Conservation (phyloP, 768 basidiomycete genomes). For the Termitomyces titanicus region DNA sequence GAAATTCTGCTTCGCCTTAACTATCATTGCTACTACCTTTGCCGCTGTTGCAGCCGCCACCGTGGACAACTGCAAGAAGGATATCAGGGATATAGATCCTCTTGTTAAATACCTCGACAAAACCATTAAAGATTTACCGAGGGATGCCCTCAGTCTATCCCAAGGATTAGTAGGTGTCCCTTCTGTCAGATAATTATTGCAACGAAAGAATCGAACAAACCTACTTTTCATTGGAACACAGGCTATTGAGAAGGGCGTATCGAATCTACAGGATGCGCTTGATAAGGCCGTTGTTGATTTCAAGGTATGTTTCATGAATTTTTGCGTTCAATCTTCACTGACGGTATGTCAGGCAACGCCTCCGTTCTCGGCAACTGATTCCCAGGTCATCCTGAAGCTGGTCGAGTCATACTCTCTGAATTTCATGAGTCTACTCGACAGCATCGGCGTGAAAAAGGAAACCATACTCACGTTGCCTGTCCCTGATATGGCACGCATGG, state of each 20-base stretch:
- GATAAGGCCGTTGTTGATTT: conserved; percentile 24
- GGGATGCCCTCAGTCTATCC: conserved; percentile 17
- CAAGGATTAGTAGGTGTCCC: conserved; percentile 22
- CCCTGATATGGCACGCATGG: not conserved
- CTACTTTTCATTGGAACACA: conserved; percentile 6
- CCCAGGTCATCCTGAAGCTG: conserved; percentile 16
- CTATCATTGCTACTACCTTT: conserved; percentile 1
- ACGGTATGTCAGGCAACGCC: not conserved
- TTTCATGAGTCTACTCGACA: conserved; percentile 16
- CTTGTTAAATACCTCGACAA: conserved; percentile 3
- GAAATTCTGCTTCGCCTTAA: conserved; percentile 6
- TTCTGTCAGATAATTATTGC: not conserved
- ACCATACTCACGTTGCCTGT: conserved; percentile 19
- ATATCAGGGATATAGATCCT: not conserved
- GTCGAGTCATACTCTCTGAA: conserved; percentile 14
- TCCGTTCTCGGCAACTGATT: conserved; percentile 17
- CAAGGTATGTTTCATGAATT: conserved; percentile 8
- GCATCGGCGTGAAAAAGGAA: conserved; percentile 23
- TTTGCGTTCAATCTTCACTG: no score
- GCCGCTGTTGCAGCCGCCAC: conserved; percentile 2
- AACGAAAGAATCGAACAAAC: not conserved
- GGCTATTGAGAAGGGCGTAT: conserved; percentile 22
- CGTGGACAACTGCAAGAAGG: conserved; percentile 4
- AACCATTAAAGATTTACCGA: conserved; percentile 5
- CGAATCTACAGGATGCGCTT: conserved; percentile 16